Conservation (phyloP, 768 basidiomycete species). For the Tylopilus sp. region DNA sequence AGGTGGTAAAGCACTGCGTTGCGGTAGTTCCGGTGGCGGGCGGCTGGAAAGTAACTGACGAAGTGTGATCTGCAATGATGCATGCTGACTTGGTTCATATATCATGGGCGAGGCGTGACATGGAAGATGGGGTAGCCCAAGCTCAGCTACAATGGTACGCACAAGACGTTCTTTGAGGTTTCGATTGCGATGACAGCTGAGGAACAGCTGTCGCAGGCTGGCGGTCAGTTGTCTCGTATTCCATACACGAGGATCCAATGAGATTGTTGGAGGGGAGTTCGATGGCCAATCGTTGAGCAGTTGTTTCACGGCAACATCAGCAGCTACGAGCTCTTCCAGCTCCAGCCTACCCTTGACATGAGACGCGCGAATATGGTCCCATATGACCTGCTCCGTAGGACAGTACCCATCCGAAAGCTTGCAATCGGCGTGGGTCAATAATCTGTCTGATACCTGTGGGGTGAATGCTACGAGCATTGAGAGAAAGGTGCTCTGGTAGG, state of each 20-base stretch:
- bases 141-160: not conserved
- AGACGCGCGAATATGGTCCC: not conserved
- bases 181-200: constrained; percentile 12
- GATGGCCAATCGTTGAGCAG: constrained; percentile 14
- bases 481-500: not conserved
- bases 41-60: not conserved
- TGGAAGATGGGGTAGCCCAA: not conserved
- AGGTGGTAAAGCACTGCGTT: not conserved
- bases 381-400: not conserved
- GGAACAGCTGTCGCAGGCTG: constrained; percentile 3
- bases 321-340: no score
- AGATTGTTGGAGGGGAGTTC: not conserved
- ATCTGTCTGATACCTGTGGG: not conserved
- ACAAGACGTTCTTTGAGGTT: constrained; percentile 1
- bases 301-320: not conserved
- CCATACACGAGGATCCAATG: not conserved
- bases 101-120: not conserved
- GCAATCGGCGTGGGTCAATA: constrained; percentile 1
- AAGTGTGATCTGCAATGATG: not conserved
- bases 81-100: not conserved
- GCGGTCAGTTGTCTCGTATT: not conserved
- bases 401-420: constrained; percentile 10
- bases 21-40: not conserved
- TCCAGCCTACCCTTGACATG: no score
- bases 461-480: not conserved